phyloP scores from a whole-genome alignment of 768 basidiomycete species.

The Brasilioporus rufonigricans region DNA sequence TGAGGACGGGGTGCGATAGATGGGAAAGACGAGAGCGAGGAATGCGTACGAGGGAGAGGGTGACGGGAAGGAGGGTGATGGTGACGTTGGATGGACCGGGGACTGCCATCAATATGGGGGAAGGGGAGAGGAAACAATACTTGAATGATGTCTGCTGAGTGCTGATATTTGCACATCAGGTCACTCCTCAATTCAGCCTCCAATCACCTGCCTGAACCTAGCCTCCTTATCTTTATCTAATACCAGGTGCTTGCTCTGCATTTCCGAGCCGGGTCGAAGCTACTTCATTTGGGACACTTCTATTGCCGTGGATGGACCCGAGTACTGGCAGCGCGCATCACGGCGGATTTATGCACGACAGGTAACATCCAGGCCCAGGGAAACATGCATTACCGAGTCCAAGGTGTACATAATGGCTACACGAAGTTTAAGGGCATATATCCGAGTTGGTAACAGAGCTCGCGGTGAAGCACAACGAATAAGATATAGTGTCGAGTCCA shows the following conservation, averaged over 20 bases:
- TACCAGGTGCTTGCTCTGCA: neutral
- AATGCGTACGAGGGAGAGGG: slow-evolving; percentile 71
- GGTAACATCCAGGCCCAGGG: too few relatives aligned
- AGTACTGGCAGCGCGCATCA: neutral
- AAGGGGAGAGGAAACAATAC: neutral
- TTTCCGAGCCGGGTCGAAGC: neutral
- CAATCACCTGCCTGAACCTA: neutral
- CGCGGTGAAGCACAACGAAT: neutral
- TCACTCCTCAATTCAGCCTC: neutral
- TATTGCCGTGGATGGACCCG: neutral
- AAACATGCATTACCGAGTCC: slow-evolving; percentile 6
- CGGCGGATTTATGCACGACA: neutral
- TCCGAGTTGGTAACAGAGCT: neutral
- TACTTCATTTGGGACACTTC: neutral
- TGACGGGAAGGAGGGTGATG: slow-evolving; percentile 67
- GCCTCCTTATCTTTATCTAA: slow-evolving; percentile 5
- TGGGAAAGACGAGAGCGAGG: slow-evolving; percentile 64
- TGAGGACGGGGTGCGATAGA: slow-evolving; percentile 60
- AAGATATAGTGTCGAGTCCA: slow-evolving; percentile 7
- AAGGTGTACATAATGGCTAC: slow-evolving; percentile 13
- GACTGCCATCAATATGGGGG: slow-evolving; percentile 25
- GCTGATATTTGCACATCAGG: slow-evolving; percentile 17
- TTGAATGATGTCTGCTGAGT: neutral
- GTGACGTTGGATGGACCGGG: slow-evolving; percentile 41
- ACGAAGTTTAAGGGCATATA: neutral